These are phyloP conservation scores for Hypoxylon sp. DNA, from an alignment of 2,329 filamentous ascomycete genomes.

Conservation along the genomic window DNA sequence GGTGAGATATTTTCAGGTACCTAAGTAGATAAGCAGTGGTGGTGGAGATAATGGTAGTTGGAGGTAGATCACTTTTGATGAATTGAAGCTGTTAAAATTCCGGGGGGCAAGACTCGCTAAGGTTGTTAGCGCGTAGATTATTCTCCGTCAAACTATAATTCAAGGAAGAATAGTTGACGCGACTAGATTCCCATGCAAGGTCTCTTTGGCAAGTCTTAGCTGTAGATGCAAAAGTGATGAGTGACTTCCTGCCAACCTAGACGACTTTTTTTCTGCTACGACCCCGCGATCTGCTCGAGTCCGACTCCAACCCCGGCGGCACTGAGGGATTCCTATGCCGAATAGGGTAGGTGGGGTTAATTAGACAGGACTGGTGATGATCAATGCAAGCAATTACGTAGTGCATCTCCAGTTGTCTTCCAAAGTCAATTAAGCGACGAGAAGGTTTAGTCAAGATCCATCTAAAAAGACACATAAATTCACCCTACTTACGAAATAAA, in stretches of 20 bases:
- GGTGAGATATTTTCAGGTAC: neutral
- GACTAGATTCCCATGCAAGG: too few relatives aligned
- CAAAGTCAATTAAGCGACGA: conserved; percentile 24
- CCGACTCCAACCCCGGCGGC: conserved; percentile 15
- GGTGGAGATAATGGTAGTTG: neutral
- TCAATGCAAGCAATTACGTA: conserved; percentile 33
- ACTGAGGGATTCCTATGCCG: conserved; percentile 12
- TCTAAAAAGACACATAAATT: conserved; percentile 24
- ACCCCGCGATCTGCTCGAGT: conserved; percentile 28
- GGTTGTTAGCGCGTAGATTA: conserved; percentile 16
- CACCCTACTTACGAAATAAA: conserved; percentile 15
- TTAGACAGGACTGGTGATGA: conserved; percentile 21
- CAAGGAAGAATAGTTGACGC: conserved; percentile 13
- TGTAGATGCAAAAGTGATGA: too few relatives aligned
- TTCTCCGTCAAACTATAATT: conserved; percentile 4
- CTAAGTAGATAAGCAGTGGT: neutral
- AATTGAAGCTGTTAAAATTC: too few relatives aligned
- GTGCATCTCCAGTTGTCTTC: neutral
- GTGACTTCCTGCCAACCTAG: conserved; percentile 23
- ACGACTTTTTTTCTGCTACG: conserved; percentile 14
- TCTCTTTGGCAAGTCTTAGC: too few relatives aligned
- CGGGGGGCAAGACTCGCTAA: too few relatives aligned
- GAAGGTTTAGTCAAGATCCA: conserved; percentile 24
- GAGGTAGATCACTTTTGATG: conserved; percentile 2
- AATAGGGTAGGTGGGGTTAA: conserved; percentile 34